A percentile compares a stretch with the other conserved stretches of the same genome.
These are phyloP conservation scores for peach (Prunus persica) DNA, from an alignment of 306 rosid genomes.

Conservation along the genomic window DNA sequence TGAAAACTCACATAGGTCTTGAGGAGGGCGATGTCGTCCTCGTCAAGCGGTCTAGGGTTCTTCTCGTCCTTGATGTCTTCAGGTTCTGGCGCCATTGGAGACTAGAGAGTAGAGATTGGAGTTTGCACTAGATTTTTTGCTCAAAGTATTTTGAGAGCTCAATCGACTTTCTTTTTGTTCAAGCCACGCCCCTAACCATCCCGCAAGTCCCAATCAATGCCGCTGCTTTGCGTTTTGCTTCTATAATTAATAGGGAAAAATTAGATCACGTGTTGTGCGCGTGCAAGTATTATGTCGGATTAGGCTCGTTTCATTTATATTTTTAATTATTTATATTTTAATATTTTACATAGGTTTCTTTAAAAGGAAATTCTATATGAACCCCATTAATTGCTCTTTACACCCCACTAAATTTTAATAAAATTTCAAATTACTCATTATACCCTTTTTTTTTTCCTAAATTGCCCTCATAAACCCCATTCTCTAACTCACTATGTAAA, in stretches of 20 bases:
- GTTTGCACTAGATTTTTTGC: too few relatives aligned
- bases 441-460: too few relatives aligned
- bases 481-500: too few relatives aligned
- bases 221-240: not conserved
- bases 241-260: not conserved
- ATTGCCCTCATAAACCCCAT: too few relatives aligned
- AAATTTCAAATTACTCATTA: too few relatives aligned
- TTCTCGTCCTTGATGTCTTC: slow-evolving; percentile 98
- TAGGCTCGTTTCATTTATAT: not conserved
- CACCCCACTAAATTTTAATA: too few relatives aligned
- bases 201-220: not conserved
- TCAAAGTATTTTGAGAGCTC: not conserved
- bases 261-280: not conserved
- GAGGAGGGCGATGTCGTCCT: slow-evolving; percentile 93
- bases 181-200: not conserved
- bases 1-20: slow-evolving; percentile 66
- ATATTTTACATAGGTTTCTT: not conserved
- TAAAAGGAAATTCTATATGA: too few relatives aligned
- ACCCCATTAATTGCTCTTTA: too few relatives aligned
- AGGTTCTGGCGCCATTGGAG: slow-evolving; percentile 67
- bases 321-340: not conserved
- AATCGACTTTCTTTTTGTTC: slow-evolving; percentile 11
- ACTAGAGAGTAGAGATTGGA: not conserved
- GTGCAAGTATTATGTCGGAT: not conserved
- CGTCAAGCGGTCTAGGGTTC: slow-evolving; percentile 94